Percentiles rank a stretch among this genome's conserved stretches.
phyloP scores from a whole-genome alignment of 1,284 basidiomycete species.

The Apiotrichum gracile region DNA sequence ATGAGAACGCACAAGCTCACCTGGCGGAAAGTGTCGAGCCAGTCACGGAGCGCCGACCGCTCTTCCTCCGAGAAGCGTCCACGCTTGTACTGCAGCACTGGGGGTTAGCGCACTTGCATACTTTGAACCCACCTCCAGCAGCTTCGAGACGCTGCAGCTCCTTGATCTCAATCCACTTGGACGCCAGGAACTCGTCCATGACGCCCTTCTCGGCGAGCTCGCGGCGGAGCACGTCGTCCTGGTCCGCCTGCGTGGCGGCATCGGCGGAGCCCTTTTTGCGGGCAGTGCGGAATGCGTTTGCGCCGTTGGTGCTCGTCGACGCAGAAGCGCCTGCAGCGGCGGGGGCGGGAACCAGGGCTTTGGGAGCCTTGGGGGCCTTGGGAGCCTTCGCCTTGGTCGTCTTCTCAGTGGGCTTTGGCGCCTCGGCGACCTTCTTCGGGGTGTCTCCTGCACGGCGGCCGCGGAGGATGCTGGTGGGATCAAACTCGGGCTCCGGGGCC shows the following conservation, averaged over 20 bases:
- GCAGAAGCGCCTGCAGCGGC: not conserved
- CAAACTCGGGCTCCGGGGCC: not conserved
- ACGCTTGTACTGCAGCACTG: constrained; percentile 33
- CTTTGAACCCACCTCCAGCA: constrained; percentile 28
- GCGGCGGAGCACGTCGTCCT: constrained; percentile 12
- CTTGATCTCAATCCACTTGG: constrained; percentile 22
- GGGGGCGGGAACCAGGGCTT: not conserved
- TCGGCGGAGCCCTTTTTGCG: constrained; percentile 1
- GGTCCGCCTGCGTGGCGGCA: not conserved
- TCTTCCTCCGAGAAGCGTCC: constrained; percentile 32
- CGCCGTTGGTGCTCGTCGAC: not conserved
- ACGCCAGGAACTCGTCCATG: constrained; percentile 28
- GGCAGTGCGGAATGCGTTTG: not conserved
- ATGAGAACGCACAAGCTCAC: not conserved
- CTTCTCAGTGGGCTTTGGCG: not conserved
- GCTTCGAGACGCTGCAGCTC: constrained; percentile 29
- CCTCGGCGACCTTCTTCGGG: not conserved
- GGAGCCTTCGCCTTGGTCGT: not conserved
- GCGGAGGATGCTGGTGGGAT: not conserved
- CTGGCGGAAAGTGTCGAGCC: constrained; percentile 24
- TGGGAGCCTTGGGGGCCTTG: not conserved
- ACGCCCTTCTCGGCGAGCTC: constrained; percentile 13
- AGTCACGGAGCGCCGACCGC: constrained; percentile 19
- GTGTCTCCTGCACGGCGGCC: not conserved
- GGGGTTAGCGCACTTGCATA: constrained; percentile 2